Conservation (phyloP, 2,329 filamentous ascomycete genomes). For the Calonectria multiphialidica region DNA sequence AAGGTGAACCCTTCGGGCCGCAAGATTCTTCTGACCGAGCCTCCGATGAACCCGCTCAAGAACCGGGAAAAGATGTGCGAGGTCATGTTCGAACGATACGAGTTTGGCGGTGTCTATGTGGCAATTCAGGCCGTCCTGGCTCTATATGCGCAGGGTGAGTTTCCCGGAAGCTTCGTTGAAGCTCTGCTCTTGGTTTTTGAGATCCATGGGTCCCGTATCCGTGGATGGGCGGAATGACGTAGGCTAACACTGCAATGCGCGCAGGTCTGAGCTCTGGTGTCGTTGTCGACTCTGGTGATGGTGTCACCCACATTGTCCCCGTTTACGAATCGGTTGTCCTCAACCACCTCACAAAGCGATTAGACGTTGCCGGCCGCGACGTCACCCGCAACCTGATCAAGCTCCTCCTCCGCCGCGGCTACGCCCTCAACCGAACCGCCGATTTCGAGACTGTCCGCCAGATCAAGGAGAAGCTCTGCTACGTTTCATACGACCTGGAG, state of each 20-base stretch:
- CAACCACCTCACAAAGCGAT: conserved; percentile 92
- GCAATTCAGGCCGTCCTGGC: conserved; percentile 97
- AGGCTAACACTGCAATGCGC: conserved; percentile 23
- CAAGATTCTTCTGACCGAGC: conserved; percentile 98
- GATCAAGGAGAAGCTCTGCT: conserved; percentile 99
- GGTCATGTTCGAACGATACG: conserved; percentile 98
- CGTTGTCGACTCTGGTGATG: conserved; percentile 98
- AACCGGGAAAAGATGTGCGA: conserved; percentile 99
- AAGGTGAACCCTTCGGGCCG: conserved; percentile 89
- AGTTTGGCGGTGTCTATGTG: conserved; percentile 96
- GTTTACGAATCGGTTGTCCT: conserved; percentile 98
- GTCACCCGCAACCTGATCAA: conserved; percentile 99
- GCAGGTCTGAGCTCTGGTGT: conserved; percentile 89
- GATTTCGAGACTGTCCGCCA: conserved; percentile 99
- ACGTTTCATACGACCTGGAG: conserved; percentile 97
- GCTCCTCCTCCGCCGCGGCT: conserved; percentile 91
- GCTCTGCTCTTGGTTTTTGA: not conserved
- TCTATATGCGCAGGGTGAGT: conserved; percentile 91
- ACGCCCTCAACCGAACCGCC: conserved; percentile 96
- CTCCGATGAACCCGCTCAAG: conserved; percentile 96
- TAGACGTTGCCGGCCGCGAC: conserved; percentile 96
- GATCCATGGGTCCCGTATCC: not conserved
- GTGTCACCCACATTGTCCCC: conserved; percentile 98
- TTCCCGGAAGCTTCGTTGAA: not conserved
- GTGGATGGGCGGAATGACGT: conserved; percentile 10